Evolutionary conservation across 1,139 yeast genomes (phyloP).

Genomic region (Debaryomycetaceae sp.): DNA sequence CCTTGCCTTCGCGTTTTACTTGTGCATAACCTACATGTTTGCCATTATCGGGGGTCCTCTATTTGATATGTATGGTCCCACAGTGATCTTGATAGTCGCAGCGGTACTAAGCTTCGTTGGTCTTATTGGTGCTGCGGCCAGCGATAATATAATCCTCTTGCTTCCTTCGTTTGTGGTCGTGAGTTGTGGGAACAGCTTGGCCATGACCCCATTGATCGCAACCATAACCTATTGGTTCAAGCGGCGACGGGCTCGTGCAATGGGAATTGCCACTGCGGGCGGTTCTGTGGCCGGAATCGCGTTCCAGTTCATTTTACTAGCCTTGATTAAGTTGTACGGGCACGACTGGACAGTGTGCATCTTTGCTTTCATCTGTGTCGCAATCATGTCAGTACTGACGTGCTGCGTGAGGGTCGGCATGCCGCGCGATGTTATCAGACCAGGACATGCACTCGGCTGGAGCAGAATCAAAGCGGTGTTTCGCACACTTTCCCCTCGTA

Average conservation of each 20-base stretch:
- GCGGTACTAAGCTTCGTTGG: conserved; percentile 36
- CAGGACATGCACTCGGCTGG: conserved; percentile 10
- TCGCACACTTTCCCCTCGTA: not conserved
- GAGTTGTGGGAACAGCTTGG: conserved; percentile 47
- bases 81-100: conserved; percentile 35
- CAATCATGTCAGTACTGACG: conserved; percentile 25
- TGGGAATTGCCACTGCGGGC: conserved; percentile 49
- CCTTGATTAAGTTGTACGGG: conserved; percentile 36
- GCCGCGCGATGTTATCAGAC: not conserved
- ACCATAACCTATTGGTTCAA: conserved; percentile 55
- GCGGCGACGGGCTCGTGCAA: conserved; percentile 42
- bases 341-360: conserved; percentile 54
- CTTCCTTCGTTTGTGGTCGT: conserved; percentile 45
- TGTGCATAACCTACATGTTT: conserved; percentile 45
- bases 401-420: conserved; percentile 23
- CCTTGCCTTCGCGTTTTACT: conserved; percentile 54
- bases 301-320: conserved; percentile 44
- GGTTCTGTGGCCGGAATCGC: conserved; percentile 55
- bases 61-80: conserved; percentile 47
- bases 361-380: conserved; percentile 38
- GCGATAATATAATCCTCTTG: conserved; percentile 45
- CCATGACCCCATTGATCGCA: conserved; percentile 51
- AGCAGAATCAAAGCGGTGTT: not conserved
- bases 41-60: conserved; percentile 54
- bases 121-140: conserved; percentile 41